Percentiles rank a stretch among this genome's conserved stretches.
Conservation (phyloP, 495 filamentous ascomycete genomes). For the Pseudoneurospora amorphoporcata region DNA sequence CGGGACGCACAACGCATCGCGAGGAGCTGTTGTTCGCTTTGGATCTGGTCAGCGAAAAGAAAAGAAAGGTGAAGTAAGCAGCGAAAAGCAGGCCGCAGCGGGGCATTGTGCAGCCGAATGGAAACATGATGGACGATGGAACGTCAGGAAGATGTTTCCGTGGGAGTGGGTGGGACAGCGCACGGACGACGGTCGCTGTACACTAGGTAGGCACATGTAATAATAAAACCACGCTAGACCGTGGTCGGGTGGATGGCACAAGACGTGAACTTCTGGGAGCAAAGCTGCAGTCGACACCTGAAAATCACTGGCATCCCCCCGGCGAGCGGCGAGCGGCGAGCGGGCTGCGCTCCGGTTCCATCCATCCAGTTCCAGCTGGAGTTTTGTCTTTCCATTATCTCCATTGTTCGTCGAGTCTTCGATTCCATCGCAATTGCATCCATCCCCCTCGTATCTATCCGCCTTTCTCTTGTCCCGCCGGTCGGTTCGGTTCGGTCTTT, state of each 20-base stretch:
- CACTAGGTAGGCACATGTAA: neutral
- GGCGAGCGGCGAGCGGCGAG: neutral
- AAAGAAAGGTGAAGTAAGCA: neutral
- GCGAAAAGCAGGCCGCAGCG: neutral
- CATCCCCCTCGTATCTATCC: neutral
- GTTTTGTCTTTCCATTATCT: neutral
- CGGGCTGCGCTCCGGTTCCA: neutral
- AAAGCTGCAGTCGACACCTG: neutral
- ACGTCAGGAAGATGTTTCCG: neutral
- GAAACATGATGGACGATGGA: neutral
- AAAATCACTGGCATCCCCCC: neutral
- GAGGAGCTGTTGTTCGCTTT: neutral
- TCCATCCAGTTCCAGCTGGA: neutral
- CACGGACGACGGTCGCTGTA: neutral
- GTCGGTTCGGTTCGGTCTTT: neutral
- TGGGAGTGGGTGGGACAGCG: neutral
- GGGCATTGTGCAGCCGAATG: neutral
- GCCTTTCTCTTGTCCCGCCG: neutral
- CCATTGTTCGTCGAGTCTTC: no score
- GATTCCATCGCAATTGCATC: neutral
- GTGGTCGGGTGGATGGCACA: neutral
- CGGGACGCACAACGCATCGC: neutral
- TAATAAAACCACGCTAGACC: neutral
- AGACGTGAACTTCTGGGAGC: neutral
- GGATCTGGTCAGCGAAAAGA: neutral